Evolutionary conservation across 2,329 filamentous ascomycete genomes (phyloP).

Genomic region (Pezicula rhizophila): DNA sequence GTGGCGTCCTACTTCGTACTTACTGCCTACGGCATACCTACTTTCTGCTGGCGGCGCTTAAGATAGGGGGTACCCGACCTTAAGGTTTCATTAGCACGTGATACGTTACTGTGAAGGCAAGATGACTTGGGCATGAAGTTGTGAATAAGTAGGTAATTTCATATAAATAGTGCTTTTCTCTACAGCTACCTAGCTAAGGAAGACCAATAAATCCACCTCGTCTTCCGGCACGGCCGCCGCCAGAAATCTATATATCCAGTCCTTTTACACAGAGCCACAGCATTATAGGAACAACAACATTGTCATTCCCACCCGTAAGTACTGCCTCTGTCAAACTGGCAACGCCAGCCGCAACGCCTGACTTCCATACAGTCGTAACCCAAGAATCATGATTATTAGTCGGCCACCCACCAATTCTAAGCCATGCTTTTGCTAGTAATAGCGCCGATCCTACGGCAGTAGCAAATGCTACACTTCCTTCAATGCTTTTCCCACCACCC

Average conservation of each 20-base stretch:
- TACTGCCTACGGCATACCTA: too few relatives aligned
- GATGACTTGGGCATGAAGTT: too few relatives aligned
- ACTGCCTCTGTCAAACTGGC: slow-evolving; percentile 93
- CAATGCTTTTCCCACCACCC: slow-evolving; percentile 92
- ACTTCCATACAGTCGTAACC: slow-evolving; percentile 63
- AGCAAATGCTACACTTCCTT: slow-evolving; percentile 79
- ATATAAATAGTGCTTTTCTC: not conserved
- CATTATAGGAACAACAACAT: slow-evolving; percentile 90
- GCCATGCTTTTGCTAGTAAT: slow-evolving; percentile 64
- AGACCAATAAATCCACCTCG: not conserved
- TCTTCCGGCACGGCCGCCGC: not conserved
- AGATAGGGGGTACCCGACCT: too few relatives aligned
- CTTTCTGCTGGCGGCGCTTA: too few relatives aligned
- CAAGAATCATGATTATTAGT: slow-evolving; percentile 71
- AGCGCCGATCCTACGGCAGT: slow-evolving; percentile 72
- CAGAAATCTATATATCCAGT: slow-evolving; percentile 25
- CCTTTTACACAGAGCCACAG: slow-evolving; percentile 89
- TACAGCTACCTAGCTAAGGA: too few relatives aligned
- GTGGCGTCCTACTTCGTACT: too few relatives aligned
- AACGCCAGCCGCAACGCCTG: slow-evolving; percentile 65
- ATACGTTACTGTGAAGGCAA: too few relatives aligned
- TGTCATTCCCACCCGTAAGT: slow-evolving; percentile 94
- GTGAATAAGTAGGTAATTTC: not conserved
- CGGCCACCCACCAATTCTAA: slow-evolving; percentile 71
- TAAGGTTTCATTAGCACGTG: too few relatives aligned